These are phyloP conservation scores for Mortierella sp. DNA, from an alignment of 371 early-diverging fungal species.

Conservation along the genomic window DNA sequence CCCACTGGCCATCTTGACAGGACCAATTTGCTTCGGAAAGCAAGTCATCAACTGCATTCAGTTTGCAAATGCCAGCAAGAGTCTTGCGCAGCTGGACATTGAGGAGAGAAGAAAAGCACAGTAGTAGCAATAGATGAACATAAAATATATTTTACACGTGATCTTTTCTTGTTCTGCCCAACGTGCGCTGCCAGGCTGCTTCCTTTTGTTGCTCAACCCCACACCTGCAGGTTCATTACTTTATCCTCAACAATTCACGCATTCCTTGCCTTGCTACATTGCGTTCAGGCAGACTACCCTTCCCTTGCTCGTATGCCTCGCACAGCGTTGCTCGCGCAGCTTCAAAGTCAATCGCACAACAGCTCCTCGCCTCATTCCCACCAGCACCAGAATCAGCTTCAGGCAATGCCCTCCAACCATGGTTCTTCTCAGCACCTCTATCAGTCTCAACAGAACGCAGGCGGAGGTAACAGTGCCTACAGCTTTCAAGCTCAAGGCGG, in stretches of 20 bases:
- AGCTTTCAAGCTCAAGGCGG: conserved; percentile 28
- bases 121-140: too few species aligned
- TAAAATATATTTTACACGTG: conserved; percentile 8
- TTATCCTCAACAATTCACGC: neutral
- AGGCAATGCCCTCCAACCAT: conserved; percentile 47
- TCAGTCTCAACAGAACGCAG: conserved; percentile 15
- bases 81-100: conserved; percentile 80
- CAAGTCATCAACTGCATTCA: conserved; percentile 94
- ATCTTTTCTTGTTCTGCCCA: neutral
- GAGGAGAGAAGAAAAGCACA: conserved; percentile 63
- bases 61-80: conserved; percentile 86
- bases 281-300: neutral
- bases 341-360: conserved; percentile 10
- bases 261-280: neutral
- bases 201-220: neutral
- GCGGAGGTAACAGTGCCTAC: conserved; percentile 12
- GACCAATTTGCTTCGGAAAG: conserved; percentile 87
- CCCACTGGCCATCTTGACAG: conserved; percentile 63
- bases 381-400: conserved; percentile 5
- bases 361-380: neutral
- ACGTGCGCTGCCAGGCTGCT: neutral
- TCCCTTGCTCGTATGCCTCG: conserved; percentile 10
- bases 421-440: conserved; percentile 18
- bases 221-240: neutral
- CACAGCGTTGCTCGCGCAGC: conserved; percentile 5